Conservation (phyloP, 192 early-diverging fungal genomes). For the Backusella tarrabulga region DNA sequence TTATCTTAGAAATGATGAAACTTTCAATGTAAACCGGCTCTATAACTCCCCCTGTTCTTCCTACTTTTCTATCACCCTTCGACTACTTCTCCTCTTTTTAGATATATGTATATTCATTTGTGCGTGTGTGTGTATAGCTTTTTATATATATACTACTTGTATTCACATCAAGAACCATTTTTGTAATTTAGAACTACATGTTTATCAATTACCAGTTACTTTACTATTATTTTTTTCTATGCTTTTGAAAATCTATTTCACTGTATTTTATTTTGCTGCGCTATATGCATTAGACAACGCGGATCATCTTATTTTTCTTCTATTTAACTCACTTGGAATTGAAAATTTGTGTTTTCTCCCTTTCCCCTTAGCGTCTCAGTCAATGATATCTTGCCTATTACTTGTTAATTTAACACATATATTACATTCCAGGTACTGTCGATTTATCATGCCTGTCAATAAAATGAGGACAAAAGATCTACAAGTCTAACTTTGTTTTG, state of each 20-base stretch:
- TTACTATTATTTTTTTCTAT: background rate
- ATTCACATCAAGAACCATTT: background rate
- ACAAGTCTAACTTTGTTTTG: conserved; percentile 7
- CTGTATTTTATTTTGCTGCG: background rate
- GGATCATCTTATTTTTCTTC: background rate
- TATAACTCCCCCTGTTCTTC: background rate
- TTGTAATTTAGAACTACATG: background rate
- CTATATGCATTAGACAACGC: conserved; percentile 2
- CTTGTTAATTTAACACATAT: background rate
- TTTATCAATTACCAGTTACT: background rate
- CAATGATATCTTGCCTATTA: background rate
- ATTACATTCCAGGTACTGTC: background rate
- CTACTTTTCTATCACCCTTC: background rate
- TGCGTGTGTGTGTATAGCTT: background rate
- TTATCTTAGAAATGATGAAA: background rate
- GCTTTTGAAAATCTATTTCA: background rate
- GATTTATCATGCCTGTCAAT: background rate
- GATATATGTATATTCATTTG: background rate
- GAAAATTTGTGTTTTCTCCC: conserved; percentile 3
- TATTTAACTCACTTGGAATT: background rate
- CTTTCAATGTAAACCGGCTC: conserved; percentile 8
- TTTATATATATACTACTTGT: background rate
- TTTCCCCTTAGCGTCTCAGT: background rate
- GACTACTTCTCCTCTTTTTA: background rate
- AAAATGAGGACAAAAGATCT: background rate